Conservation (phyloP, 169 alveolate genomes). For the Plasmodium malariae region DNA sequence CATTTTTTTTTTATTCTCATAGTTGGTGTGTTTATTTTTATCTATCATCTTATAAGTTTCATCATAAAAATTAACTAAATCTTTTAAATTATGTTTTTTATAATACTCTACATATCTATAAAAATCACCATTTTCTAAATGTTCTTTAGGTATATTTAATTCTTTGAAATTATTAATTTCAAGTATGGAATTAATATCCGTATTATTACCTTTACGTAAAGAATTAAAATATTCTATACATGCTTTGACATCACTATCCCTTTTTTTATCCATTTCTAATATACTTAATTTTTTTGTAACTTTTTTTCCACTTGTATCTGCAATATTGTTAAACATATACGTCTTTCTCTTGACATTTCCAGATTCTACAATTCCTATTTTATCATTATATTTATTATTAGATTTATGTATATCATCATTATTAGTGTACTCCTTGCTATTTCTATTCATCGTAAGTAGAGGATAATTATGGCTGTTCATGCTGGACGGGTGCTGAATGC, state of each 20-base stretch:
- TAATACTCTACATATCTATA: constrained; percentile 46
- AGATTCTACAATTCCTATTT: constrained; percentile 34
- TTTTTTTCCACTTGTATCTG: constrained; percentile 3
- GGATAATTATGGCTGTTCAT: too few relatives aligned
- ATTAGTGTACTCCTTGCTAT: background rate
- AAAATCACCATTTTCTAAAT: constrained; percentile 47
- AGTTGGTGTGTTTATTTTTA: background rate
- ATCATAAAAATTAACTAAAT: constrained; percentile 15
- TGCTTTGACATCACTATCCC: constrained; percentile 50
- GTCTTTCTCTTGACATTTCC: constrained; percentile 70
- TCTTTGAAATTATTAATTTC: constrained; percentile 38
- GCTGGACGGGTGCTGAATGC: too few relatives aligned
- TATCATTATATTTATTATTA: constrained; percentile 14
- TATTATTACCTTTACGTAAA: constrained; percentile 16
- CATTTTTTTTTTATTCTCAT: background rate
- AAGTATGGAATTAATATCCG: constrained; percentile 30
- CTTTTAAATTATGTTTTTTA: constrained; percentile 37
- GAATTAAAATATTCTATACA: constrained; percentile 55
- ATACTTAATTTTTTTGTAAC: background rate
- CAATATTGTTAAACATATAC: constrained; percentile 16
- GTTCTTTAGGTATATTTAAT: constrained; percentile 45
- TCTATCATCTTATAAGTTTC: background rate
- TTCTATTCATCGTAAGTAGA: too few relatives aligned
- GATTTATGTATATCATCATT: background rate
- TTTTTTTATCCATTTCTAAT: constrained; percentile 11